Evolutionary conservation across 768 basidiomycete genomes (phyloP).

Genomic region (Asterophora parasitica): DNA sequence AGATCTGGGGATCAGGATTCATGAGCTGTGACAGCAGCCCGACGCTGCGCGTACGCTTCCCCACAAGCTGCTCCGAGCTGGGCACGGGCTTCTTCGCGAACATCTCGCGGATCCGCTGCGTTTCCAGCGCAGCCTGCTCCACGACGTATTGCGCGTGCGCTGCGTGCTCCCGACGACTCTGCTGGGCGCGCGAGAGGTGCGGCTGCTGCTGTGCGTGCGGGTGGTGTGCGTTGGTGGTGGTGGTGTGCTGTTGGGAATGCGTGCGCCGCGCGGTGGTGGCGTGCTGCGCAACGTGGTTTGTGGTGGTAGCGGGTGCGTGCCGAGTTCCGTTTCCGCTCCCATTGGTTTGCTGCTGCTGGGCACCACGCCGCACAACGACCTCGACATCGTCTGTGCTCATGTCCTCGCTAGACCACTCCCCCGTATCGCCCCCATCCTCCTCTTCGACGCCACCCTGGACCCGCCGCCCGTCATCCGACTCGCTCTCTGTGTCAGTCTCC

Average conservation of each 20-base stretch:
- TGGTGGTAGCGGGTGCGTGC: not conserved
- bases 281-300: too few species aligned
- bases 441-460: slow-evolving; percentile 19
- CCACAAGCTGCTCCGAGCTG: slow-evolving; percentile 49
- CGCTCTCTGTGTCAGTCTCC: slow-evolving; percentile 32
- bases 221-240: slow-evolving; percentile 2
- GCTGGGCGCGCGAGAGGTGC: slow-evolving; percentile 20
- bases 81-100: slow-evolving; percentile 70
- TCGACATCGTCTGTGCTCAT: slow-evolving; percentile 34
- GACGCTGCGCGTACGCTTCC: slow-evolving; percentile 31
- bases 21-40: slow-evolving; percentile 66
- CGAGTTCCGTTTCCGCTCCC: not conserved
- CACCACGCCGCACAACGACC: slow-evolving; percentile 11
- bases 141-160: slow-evolving; percentile 25
- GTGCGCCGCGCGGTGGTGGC: not conserved
- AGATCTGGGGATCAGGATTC: slow-evolving; percentile 62
- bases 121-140: slow-evolving; percentile 55
- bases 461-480: slow-evolving; percentile 6
- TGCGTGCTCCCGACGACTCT: slow-evolving; percentile 19
- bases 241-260: not conserved
- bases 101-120: slow-evolving; percentile 61
- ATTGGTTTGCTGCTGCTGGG: not conserved
- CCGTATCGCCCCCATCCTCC: slow-evolving; percentile 43
- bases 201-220: slow-evolving; percentile 11
- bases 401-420: slow-evolving; percentile 61